These are phyloP conservation scores for Botrytis fabae DNA, from an alignment of 2,329 filamentous ascomycete genomes.

Conservation along the genomic window DNA sequence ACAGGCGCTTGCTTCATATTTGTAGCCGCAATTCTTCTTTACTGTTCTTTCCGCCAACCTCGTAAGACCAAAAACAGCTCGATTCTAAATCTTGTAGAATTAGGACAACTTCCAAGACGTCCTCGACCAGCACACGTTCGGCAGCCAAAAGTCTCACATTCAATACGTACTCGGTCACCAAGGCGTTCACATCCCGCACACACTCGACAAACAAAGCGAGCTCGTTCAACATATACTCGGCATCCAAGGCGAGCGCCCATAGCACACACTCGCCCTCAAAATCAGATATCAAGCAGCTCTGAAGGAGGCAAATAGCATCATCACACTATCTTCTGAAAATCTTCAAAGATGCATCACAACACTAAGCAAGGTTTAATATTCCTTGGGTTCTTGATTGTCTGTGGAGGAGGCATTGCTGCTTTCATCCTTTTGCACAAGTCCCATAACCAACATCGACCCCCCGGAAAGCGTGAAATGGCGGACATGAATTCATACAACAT, in stretches of 20 bases:
- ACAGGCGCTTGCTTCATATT: conserved; percentile 12
- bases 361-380: background rate
- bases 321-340: background rate
- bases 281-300: background rate
- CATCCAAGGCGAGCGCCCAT: background rate
- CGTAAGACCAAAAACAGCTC: background rate
- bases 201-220: background rate
- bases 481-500: background rate
- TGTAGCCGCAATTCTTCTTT: background rate
- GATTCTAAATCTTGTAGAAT: background rate
- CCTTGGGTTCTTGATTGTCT: background rate
- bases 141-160: background rate
- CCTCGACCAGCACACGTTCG: background rate
- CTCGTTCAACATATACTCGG: background rate
- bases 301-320: background rate
- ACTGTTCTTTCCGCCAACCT: background rate
- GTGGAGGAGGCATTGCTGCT: background rate
- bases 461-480: background rate
- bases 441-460: background rate
- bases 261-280: background rate
- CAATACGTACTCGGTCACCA: background rate
- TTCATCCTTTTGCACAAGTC: background rate
- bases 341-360: background rate
- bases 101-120: background rate
- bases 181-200: background rate